phyloP scores from a whole-genome alignment of 1,284 basidiomycete species.

The Microbotryum scabiosae region DNA sequence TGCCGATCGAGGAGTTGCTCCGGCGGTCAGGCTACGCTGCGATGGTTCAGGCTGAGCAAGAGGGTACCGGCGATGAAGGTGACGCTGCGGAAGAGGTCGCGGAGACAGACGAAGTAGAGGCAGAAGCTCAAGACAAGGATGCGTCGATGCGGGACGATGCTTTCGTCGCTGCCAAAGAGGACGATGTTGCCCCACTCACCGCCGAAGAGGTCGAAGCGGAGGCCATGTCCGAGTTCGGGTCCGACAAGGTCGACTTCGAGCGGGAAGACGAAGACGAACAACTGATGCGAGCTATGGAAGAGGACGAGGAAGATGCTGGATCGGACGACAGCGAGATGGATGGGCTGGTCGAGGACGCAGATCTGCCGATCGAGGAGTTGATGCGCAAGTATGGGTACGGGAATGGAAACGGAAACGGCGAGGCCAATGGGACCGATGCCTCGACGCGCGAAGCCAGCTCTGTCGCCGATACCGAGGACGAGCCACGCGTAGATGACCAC shows the following conservation, averaged over 20 bases:
- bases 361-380: constrained; percentile 49
- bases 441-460: background rate
- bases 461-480: background rate
- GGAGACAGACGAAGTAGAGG: constrained; percentile 19
- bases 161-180: too few relatives aligned
- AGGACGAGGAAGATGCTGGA: constrained; percentile 40
- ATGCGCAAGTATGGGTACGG: constrained; percentile 47
- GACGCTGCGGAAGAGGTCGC: constrained; percentile 19
- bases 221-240: constrained; percentile 30
- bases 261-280: constrained; percentile 38
- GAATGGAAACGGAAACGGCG: background rate
- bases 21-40: constrained; percentile 21
- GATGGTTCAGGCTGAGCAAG: constrained; percentile 19
- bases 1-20: constrained; percentile 26
- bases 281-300: constrained; percentile 43
- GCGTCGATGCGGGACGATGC: background rate
- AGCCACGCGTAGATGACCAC: background rate
- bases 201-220: constrained; percentile 41
- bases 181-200: constrained; percentile 36
- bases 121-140: constrained; percentile 3
- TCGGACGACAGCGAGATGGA: constrained; percentile 46
- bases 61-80: constrained; percentile 3
- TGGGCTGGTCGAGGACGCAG: constrained; percentile 46
- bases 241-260: constrained; percentile 19
- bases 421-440: constrained; percentile 14